Conservation (phyloP, 768 basidiomycete species). For the Boletus huronensis region DNA sequence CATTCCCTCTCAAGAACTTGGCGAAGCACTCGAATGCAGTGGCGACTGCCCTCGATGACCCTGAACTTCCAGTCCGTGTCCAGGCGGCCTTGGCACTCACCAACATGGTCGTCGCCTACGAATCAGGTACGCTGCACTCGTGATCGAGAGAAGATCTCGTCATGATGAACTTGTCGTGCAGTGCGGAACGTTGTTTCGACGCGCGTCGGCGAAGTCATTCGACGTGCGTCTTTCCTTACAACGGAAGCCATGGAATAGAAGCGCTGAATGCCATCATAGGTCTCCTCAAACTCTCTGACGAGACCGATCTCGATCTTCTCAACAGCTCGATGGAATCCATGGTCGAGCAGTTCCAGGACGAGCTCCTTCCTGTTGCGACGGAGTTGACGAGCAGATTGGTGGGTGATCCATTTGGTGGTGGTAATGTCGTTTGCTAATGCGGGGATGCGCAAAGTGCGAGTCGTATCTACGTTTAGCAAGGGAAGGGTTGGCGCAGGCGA, state of each 20-base stretch:
- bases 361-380: conserved; percentile 80
- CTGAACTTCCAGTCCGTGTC: conserved; percentile 78
- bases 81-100: conserved; percentile 80
- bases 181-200: conserved; percentile 69
- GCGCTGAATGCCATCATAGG: conserved; percentile 39
- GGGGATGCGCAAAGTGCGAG: conserved; percentile 51
- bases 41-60: conserved; percentile 67
- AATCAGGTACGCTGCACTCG: conserved; percentile 46
- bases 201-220: conserved; percentile 82
- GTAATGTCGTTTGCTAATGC: not conserved
- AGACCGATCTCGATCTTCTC: conserved; percentile 84
- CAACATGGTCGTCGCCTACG: conserved; percentile 63
- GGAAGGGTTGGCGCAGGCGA: conserved; percentile 54
- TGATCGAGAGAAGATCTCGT: not conserved
- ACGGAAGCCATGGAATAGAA: not conserved
- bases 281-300: conserved; percentile 85
- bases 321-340: conserved; percentile 82
- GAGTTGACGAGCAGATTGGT: conserved; percentile 77
- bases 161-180: conserved; percentile 21
- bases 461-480: conserved; percentile 77
- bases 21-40: conserved; percentile 62
- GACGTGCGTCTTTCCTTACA: conserved; percentile 45
- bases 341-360: conserved; percentile 81
- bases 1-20: conserved; percentile 45
- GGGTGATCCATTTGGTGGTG: conserved; percentile 24